A percentile compares a stretch with the other conserved stretches of the same genome.
Evolutionary conservation across 2,329 filamentous ascomycete genomes (phyloP).

Genomic region (Beauveria rudraprayagi): DNA sequence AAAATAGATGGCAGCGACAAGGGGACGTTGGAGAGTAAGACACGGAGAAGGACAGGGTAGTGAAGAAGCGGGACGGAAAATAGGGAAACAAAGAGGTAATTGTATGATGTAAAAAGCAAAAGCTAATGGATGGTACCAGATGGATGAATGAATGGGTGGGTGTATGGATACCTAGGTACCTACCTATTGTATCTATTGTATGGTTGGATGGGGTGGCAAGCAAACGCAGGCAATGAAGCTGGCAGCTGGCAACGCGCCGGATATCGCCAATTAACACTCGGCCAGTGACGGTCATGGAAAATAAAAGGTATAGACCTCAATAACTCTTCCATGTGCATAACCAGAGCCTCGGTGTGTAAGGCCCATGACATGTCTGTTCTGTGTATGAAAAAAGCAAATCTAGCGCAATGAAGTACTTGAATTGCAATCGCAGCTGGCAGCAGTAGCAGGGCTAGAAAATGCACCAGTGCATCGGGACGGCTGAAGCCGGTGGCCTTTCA

Average conservation of each 20-base stretch:
- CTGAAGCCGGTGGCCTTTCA: not conserved
- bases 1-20: slow-evolving; percentile 4
- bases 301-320: no score
- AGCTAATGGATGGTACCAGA: not conserved
- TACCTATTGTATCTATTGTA: no score
- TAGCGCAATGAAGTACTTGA: not conserved
- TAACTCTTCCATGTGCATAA: no score
- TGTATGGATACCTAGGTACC: not conserved
- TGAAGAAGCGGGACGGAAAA: not conserved
- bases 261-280: not conserved
- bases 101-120: slow-evolving; percentile 4
- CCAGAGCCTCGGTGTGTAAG: no score
- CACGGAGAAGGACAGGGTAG: not conserved
- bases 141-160: not conserved
- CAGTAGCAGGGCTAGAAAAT: not conserved
- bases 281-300: not conserved
- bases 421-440: not conserved
- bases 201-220: not conserved
- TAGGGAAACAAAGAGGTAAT: not conserved
- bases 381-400: no score
- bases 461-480: not conserved
- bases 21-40: slow-evolving; percentile 6
- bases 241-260: not conserved
- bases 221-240: not conserved
- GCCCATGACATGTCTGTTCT: no score